A percentile compares a stretch with the other conserved stretches of the same genome.
Evolutionary conservation across 225 moss, liverwort and hornwort species (phyloP).

Genomic region (Polytrichum commune): DNA sequence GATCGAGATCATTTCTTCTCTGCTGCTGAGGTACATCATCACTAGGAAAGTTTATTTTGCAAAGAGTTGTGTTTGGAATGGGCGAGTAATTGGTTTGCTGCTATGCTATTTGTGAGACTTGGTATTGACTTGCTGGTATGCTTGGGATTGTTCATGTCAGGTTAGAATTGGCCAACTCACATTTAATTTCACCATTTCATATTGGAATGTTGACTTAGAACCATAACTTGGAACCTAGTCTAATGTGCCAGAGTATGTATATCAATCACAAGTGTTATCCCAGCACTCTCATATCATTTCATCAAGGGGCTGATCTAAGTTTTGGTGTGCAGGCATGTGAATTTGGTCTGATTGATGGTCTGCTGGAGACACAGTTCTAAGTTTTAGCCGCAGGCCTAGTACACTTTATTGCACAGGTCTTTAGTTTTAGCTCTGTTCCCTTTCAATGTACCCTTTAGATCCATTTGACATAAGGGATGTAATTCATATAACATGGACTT

Average conservation of each 20-base stretch:
- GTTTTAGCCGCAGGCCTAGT: neutral
- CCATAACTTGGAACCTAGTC: neutral
- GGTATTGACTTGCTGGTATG: neutral
- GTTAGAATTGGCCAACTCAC: too few species aligned
- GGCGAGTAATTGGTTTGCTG: neutral
- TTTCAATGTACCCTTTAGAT: neutral
- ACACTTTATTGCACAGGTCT: neutral
- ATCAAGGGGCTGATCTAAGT: neutral
- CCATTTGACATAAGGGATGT: neutral
- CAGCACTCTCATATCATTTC: neutral
- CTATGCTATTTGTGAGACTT: neutral
- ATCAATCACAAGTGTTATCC: neutral
- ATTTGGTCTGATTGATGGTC: slow-evolving; percentile 85
- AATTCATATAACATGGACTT: neutral
- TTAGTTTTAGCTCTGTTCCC: neutral
- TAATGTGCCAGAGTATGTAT: neutral
- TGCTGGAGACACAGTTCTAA: slow-evolving; percentile 82
- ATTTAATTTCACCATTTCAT: neutral
- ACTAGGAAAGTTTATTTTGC: neutral
- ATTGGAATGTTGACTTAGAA: neutral
- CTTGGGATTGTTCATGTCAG: neutral
- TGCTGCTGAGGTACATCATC: slow-evolving; percentile 59
- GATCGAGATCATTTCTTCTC: slow-evolving; percentile 85
- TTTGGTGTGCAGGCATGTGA: slow-evolving; percentile 72
- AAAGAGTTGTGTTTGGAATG: neutral